These are phyloP conservation scores for Wickerhamiella sorbophila DNA, from an alignment of 805 yeast species.

Conservation along the genomic window DNA sequence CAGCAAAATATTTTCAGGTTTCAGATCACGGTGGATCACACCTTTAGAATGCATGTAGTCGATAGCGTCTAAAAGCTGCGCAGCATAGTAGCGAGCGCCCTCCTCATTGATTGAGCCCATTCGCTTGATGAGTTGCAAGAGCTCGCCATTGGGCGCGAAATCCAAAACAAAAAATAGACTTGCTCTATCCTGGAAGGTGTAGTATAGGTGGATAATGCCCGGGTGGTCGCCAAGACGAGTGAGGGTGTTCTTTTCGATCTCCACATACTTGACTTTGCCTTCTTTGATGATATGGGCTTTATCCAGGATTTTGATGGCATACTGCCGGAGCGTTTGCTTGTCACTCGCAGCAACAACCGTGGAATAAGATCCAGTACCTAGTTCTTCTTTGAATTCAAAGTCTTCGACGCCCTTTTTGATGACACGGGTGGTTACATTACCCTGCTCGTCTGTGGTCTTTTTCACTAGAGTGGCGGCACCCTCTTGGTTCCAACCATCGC, in stretches of 20 bases:
- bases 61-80: slow-evolving; percentile 82
- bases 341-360: slow-evolving; percentile 84
- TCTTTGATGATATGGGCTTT: slow-evolving; percentile 89
- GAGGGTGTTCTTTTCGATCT: slow-evolving; percentile 82
- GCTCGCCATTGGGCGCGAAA: slow-evolving; percentile 90
- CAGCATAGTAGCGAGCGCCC: slow-evolving; percentile 66
- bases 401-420: slow-evolving; percentile 55
- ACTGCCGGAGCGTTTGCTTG: slow-evolving; percentile 53
- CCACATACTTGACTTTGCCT: slow-evolving; percentile 87
- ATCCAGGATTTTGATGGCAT: slow-evolving; percentile 82
- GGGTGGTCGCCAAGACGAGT: slow-evolving; percentile 85
- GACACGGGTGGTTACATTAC: slow-evolving; percentile 37
- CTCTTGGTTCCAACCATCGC: slow-evolving; percentile 2
- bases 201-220: slow-evolving; percentile 81
- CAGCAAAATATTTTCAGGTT: slow-evolving; percentile 83
- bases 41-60: slow-evolving; percentile 80
- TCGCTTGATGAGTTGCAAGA: slow-evolving; percentile 51
- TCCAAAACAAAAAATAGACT: slow-evolving; percentile 85
- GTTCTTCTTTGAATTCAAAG: slow-evolving; percentile 71
- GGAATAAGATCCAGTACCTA: slow-evolving; percentile 95
- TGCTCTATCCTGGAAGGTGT: slow-evolving; percentile 86
- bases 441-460: slow-evolving; percentile 21
- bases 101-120: slow-evolving; percentile 60
- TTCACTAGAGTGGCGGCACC: slow-evolving; percentile 15
- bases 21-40: slow-evolving; percentile 83